Base-by-base conservation (phyloP, 768 basidiomycete genomes). In the Psilocybe cyanescens region DNA sequence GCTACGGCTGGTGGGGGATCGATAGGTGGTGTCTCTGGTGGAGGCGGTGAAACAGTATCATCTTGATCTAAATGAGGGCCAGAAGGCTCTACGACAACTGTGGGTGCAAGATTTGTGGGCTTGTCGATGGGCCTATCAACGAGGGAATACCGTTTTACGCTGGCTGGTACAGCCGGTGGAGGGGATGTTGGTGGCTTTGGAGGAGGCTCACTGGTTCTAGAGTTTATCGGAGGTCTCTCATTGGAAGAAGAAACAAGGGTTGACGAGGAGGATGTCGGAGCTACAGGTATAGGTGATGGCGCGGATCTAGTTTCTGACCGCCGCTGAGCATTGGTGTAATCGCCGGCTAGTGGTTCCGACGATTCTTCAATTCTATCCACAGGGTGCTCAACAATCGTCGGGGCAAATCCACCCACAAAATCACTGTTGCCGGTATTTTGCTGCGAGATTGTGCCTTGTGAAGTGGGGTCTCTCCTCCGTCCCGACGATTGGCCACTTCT, bases 131-230 rank as follows among this genome's bases (percentile, higher is more conserved):
- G 92, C 55, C 81, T 87, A 67, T 95, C 92, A 17, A 89, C 84
- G 17, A 95, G 80, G 1, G 93, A 92, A 70, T 90, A 94, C 7
- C 92, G 86, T 69, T 89, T 92, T 45, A 94, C 85, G 57, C 78
- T 84, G 5, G 90, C 74, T 4, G 92, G 92, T 9, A 89, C 87
- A 37, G 72, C 71, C 8, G 76, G 74, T 28, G 71, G 67, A 2
- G 78, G 73, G 12, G 75, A 63, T 35, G 64, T 71, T 29, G 71
- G 62, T 24, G 69, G 62, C 33, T 67, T 68, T 41, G 65, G 62
- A 17, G 73, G 70, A 11, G 63, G 52, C 12, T 71, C 67, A 19
- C 62, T 63, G 3, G 48, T 51, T 45, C 61, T 62, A 37, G 48
- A 41, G 24, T 33, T 44, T 7, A 63, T 35, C 9, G 33, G 49